These are phyloP conservation scores for Pestalotiopsis sp. DNA, from an alignment of 2,329 filamentous ascomycete species.

Conservation along the genomic window DNA sequence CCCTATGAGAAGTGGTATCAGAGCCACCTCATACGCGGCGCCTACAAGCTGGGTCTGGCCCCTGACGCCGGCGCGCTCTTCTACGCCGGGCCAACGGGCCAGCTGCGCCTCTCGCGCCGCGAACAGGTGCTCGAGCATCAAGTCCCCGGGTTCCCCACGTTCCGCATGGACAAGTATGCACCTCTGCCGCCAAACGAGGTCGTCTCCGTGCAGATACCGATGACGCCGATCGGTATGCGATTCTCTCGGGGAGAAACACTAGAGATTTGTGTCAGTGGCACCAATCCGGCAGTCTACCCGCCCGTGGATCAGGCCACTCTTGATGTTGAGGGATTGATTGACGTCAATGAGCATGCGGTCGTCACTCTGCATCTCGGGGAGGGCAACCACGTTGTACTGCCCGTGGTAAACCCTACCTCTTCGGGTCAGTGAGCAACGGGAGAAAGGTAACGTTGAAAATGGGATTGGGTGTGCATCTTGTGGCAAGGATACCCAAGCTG, in stretches of 20 bases:
- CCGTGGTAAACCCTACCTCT: background rate
- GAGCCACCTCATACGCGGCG: background rate
- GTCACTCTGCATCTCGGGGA: background rate
- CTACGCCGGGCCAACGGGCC: background rate
- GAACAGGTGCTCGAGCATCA: background rate
- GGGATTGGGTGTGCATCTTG: too few relatives aligned
- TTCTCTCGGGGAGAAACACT: background rate
- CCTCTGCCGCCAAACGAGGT: background rate
- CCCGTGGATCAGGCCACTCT: background rate
- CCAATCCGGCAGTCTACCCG: background rate
- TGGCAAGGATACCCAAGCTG: too few relatives aligned
- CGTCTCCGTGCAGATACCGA: background rate
- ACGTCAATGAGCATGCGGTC: background rate
- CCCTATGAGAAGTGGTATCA: background rate
- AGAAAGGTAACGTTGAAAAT: too few relatives aligned
- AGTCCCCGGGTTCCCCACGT: background rate
- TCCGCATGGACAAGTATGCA: background rate
- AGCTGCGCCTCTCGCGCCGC: background rate
- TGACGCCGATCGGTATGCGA: background rate
- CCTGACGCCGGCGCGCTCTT: background rate
- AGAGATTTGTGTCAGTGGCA: background rate
- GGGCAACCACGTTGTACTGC: background rate
- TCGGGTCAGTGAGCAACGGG: constrained; percentile 15
- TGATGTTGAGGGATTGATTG: background rate
- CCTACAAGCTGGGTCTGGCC: background rate